These are phyloP conservation scores for Phaeotremella fagi DNA, from an alignment of 768 basidiomycete genomes.

Conservation along the genomic window DNA sequence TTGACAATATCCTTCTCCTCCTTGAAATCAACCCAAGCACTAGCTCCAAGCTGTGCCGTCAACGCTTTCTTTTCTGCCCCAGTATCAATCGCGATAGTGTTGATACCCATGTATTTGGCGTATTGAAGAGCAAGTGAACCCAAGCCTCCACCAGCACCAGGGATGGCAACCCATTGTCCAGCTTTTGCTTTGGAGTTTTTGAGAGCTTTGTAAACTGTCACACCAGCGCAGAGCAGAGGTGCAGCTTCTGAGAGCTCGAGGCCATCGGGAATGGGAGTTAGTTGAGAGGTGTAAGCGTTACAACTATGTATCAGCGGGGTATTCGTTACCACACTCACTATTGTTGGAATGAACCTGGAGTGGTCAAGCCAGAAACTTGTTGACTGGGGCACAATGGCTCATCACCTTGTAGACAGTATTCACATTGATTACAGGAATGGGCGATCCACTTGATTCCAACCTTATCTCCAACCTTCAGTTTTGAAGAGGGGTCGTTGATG, in stretches of 20 bases:
- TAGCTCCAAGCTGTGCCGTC: conserved; percentile 61
- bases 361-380: conserved; percentile 61
- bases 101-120: conserved; percentile 68
- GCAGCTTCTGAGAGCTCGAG: conserved; percentile 57
- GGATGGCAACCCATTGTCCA: conserved; percentile 54
- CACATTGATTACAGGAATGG: conserved; percentile 64
- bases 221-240: conserved; percentile 69
- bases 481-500: conserved; percentile 54
- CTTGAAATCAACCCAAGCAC: conserved; percentile 68
- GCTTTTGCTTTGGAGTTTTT: conserved; percentile 63
- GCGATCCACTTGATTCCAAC: conserved; percentile 66
- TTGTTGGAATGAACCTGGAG: conserved; percentile 68
- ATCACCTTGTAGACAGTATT: conserved; percentile 66
- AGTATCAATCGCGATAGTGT: conserved; percentile 75
- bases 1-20: conserved; percentile 59
- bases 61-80: conserved; percentile 68
- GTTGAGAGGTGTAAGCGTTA: conserved; percentile 53
- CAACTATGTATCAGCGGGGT: conserved; percentile 18
- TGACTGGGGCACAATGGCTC: conserved; percentile 16
- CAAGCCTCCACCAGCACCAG: conserved; percentile 56
- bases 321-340: conserved; percentile 42
- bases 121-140: conserved; percentile 83
- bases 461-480: conserved; percentile 22
- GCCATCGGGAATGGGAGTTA: conserved; percentile 73
- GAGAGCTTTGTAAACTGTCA: conserved; percentile 81